Base-by-base conservation (phyloP, 345 rosid genomes). In the Gossypium australe region DNA sequence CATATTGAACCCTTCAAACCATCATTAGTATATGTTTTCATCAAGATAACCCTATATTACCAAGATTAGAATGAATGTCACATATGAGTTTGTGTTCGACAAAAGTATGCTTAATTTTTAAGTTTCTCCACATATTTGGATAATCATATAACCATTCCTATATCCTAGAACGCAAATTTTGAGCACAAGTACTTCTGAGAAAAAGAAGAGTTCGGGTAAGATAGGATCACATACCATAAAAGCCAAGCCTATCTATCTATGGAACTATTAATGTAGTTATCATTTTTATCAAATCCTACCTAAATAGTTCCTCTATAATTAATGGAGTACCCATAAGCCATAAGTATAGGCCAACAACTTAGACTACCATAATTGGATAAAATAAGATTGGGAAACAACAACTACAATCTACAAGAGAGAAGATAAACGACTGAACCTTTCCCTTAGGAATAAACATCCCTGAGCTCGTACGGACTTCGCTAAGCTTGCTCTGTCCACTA, bases 391-490 rank as follows among this genome's bases (percentile, higher is more conserved):
- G 51, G 34, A 53, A 62, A 51, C 56, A 64, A 48, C 7, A 3
- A 43, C 3, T 44, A 20, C 11, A 44, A 11, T 11, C 16, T 44
- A 43, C 24, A 65, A 65, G 3, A 9, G 12, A 52, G 14, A 22
- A 14, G 51, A 64, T 78, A 59, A 51, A 3, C 41, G 47, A 25
- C 29, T 17, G 60, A 78, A 94, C 98, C 94, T 94, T 92, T 76
- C 74, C 95, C 83, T 94, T 92, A 25, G 89, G 44, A 81, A 94
- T 94, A 78, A 94, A 94, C 87, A 89, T 94, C 66, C 98, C 98
- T 11, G 98, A 94, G 82, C 98, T 94, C 14, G 98, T 94, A 24
- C 98, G 80, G 74, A 92, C 98, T 48, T 94, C 89, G 69, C 97
- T 92, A 18, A 89, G 88, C 84, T 86, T 86, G 80, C 97, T 88